Conservation (phyloP, 1,139 yeast species). For the Eremothecium cymbalariae region DNA sequence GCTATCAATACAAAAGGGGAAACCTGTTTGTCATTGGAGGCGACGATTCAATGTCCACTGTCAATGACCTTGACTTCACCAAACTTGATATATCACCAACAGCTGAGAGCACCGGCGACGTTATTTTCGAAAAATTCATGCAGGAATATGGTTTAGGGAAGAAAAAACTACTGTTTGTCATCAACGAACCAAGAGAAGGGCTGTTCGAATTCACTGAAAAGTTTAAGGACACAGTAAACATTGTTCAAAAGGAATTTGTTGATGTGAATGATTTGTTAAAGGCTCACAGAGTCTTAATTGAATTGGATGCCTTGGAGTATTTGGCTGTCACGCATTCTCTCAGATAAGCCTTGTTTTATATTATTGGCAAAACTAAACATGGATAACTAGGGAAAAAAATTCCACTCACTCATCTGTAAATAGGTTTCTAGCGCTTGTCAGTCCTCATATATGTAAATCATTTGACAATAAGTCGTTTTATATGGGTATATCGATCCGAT, state of each 20-base stretch:
- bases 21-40: slow-evolving; percentile 62
- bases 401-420: too few relatives aligned
- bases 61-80: slow-evolving; percentile 22
- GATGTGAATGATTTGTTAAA: slow-evolving; percentile 78
- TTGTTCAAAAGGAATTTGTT: slow-evolving; percentile 67
- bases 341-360: too few relatives aligned
- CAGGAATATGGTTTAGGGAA: slow-evolving; percentile 46
- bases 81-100: slow-evolving; percentile 36
- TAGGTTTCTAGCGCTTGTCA: too few relatives aligned
- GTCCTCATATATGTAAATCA: too few relatives aligned
- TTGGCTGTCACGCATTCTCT: slow-evolving; percentile 29
- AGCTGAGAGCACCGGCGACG: slow-evolving; percentile 26
- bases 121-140: slow-evolving; percentile 53
- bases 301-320: slow-evolving; percentile 61
- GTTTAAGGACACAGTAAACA: slow-evolving; percentile 48
- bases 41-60: slow-evolving; percentile 29
- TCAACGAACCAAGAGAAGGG: slow-evolving; percentile 30
- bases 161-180: slow-evolving; percentile 58
- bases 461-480: too few relatives aligned
- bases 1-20: slow-evolving; percentile 72
- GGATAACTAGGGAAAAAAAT: too few relatives aligned
- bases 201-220: slow-evolving; percentile 34
- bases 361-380: too few relatives aligned
- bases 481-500: too few relatives aligned
- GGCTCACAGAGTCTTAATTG: slow-evolving; percentile 72